Evolutionary conservation across 2,329 filamentous ascomycete species (phyloP).

Genomic region (Ophiostoma himal-ulmi): DNA sequence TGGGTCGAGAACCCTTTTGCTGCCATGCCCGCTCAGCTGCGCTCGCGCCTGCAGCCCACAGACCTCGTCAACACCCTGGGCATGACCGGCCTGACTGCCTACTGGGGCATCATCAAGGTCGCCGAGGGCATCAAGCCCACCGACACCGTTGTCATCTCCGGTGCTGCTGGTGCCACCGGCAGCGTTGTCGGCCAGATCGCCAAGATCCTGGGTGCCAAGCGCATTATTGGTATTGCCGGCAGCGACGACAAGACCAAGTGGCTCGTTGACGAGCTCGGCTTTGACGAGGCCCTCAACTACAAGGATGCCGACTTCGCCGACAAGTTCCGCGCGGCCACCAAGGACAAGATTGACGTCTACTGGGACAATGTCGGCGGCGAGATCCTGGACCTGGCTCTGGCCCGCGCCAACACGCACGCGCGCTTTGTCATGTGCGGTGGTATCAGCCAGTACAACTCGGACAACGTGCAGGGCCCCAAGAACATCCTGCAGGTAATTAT

Average conservation of each 20-base stretch:
- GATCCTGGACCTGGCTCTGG: slow-evolving; percentile 60
- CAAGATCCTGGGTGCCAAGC: slow-evolving; percentile 51
- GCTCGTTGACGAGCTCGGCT: slow-evolving; percentile 58
- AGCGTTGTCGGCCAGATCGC: slow-evolving; percentile 62
- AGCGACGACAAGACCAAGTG: slow-evolving; percentile 55
- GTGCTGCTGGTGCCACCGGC: slow-evolving; percentile 62
- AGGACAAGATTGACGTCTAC: slow-evolving; percentile 57
- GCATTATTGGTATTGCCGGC: slow-evolving; percentile 52
- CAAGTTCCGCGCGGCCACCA: slow-evolving; percentile 56
- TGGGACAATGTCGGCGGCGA: slow-evolving; percentile 71
- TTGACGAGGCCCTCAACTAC: slow-evolving; percentile 64
- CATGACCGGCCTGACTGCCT: slow-evolving; percentile 58
- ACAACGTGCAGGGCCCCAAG: slow-evolving; percentile 50
- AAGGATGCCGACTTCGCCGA: slow-evolving; percentile 57
- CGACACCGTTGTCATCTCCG: slow-evolving; percentile 61
- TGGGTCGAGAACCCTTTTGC: slow-evolving; percentile 25
- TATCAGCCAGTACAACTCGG: slow-evolving; percentile 64
- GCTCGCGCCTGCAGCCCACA: slow-evolving; percentile 32
- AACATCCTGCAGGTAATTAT: slow-evolving; percentile 30
- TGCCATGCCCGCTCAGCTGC: slow-evolving; percentile 17
- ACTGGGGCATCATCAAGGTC: slow-evolving; percentile 59
- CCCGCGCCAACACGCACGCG: slow-evolving; percentile 54
- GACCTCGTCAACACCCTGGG: slow-evolving; percentile 51
- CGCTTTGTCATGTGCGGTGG: slow-evolving; percentile 66
- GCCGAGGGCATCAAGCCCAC: slow-evolving; percentile 45